Evolutionary conservation across 2,329 filamentous ascomycete species (phyloP).

Genomic region (Colletotrichum lindemuthianum): DNA sequence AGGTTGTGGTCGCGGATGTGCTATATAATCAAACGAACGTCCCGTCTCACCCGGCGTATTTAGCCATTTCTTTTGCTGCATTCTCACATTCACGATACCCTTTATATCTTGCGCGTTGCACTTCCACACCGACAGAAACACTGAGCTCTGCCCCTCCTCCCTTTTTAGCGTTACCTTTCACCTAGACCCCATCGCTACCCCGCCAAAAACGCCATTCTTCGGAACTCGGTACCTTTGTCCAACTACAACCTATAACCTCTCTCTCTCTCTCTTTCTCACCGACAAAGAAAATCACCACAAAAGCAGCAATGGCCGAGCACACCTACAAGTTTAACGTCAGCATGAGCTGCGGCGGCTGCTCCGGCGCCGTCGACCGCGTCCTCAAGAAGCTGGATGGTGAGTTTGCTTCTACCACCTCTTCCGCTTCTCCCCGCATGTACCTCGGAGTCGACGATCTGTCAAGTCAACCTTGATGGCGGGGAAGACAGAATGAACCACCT

Average conservation of each 20-base stretch:
- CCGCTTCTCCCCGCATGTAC: not conserved
- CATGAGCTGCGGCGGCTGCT: constrained; percentile 98
- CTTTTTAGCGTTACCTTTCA: not conserved
- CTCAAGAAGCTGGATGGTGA: constrained; percentile 91
- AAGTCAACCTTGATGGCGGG: not conserved
- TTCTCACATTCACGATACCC: constrained; percentile 8
- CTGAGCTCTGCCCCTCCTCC: constrained; percentile 28
- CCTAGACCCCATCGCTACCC: constrained; percentile 21
- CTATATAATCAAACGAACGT: constrained; percentile 23
- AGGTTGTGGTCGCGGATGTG: constrained; percentile 5
- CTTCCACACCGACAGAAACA: not conserved
- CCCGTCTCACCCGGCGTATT: not conserved
- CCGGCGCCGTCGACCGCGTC: constrained; percentile 89
- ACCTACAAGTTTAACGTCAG: constrained; percentile 94
- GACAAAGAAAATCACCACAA: constrained; percentile 40
- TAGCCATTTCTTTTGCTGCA: not conserved
- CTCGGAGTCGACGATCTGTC: too few relatives aligned
- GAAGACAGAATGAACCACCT: not conserved
- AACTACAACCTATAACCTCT: constrained; percentile 8
- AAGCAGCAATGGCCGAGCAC: constrained; percentile 75
- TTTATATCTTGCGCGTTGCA: not conserved
- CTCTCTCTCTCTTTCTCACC: not conserved
- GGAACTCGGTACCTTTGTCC: constrained; percentile 10
- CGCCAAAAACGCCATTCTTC: constrained; percentile 32
- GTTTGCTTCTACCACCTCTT: constrained; percentile 41